phyloP scores from a whole-genome alignment of 2,329 filamentous ascomycete species.

The Cercospora canescens region DNA sequence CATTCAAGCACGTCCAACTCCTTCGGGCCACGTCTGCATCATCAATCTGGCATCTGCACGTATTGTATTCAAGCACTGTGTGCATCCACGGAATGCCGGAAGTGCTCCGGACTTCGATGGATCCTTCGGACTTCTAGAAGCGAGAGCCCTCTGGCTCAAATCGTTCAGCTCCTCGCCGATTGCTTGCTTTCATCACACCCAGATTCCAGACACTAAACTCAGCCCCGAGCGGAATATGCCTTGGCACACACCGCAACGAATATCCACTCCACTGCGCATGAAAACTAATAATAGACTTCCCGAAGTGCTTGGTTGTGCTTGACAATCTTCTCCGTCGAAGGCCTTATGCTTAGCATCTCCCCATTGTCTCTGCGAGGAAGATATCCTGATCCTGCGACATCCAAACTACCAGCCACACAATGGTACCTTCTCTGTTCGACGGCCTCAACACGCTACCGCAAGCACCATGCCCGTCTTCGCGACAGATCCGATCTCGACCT shows the following conservation, averaged over 20 bases:
- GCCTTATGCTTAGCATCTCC: neutral
- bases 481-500: neutral
- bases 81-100: neutral
- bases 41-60: neutral
- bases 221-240: neutral
- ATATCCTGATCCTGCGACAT: neutral
- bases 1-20: neutral
- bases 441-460: neutral
- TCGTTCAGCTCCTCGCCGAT: neutral
- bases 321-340: neutral
- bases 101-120: neutral
- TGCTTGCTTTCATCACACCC: neutral
- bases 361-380: neutral
- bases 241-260: neutral
- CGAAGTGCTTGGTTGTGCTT: slow-evolving; percentile 1
- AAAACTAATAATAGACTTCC: neutral
- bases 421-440: neutral
- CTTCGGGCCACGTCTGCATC: neutral
- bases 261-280: neutral
- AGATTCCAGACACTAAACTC: neutral
- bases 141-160: neutral
- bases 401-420: neutral
- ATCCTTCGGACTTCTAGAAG: slow-evolving; percentile 1
- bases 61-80: neutral
- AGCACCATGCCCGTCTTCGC: neutral